These are phyloP conservation scores for Trichophyton simii DNA, from an alignment of 2,329 filamentous ascomycete genomes.

Conservation along the genomic window DNA sequence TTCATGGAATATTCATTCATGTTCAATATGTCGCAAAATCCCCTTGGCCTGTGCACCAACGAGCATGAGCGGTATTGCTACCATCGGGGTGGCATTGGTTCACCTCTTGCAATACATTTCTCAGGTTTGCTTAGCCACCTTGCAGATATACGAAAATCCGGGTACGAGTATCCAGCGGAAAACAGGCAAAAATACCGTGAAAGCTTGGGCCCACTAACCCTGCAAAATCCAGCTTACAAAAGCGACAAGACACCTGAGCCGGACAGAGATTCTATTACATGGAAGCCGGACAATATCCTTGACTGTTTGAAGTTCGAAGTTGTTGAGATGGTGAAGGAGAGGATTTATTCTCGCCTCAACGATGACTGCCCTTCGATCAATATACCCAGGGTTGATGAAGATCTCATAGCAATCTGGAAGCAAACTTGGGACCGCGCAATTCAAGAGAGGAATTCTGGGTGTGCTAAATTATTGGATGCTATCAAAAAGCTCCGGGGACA, in stretches of 20 bases:
- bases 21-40: constrained; percentile 36
- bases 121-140: constrained; percentile 34
- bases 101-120: constrained; percentile 25
- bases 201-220: constrained; percentile 16
- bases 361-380: constrained; percentile 18
- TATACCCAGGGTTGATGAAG: constrained; percentile 20
- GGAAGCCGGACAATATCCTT: constrained; percentile 28
- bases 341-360: constrained; percentile 23
- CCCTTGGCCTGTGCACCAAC: constrained; percentile 42
- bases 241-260: constrained; percentile 6
- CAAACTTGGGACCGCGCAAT: constrained; percentile 16
- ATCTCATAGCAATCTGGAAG: constrained; percentile 25
- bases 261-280: neutral
- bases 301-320: constrained; percentile 35
- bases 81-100: constrained; percentile 35
- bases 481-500: constrained; percentile 9
- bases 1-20: constrained; percentile 36
- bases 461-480: constrained; percentile 11
- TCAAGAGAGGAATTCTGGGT: neutral
- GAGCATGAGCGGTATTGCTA: constrained; percentile 42
- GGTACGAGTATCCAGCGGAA: constrained; percentile 29
- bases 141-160: constrained; percentile 36
- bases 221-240: constrained; percentile 30
- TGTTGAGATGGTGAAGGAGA: constrained; percentile 21
- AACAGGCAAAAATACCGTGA: constrained; percentile 28